Conservation (phyloP, 2,329 filamentous ascomycete species). For the Scolecobasidium constrictum region DNA sequence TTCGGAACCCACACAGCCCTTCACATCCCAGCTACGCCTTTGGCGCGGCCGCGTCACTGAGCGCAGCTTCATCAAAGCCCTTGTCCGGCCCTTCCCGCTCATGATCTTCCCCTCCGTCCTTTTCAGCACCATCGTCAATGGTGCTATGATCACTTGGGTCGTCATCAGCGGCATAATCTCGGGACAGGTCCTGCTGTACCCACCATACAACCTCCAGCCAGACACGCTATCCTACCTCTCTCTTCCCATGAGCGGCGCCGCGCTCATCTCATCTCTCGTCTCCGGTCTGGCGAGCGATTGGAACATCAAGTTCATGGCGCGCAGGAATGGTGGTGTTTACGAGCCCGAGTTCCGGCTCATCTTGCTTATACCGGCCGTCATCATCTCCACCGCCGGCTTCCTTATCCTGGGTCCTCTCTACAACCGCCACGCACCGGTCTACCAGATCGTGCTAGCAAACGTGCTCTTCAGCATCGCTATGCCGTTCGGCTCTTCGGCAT, state of each 20-base stretch:
- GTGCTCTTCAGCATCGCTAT: constrained; percentile 39
- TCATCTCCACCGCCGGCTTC: constrained; percentile 18
- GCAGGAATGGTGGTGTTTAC: constrained; percentile 18
- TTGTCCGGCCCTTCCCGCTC: constrained; percentile 20
- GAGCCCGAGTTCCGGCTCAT: constrained; percentile 19
- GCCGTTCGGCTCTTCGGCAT: constrained; percentile 35
- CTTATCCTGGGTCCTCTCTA: constrained; percentile 25
- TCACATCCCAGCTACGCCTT: neutral
- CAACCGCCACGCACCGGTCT: constrained; percentile 6
- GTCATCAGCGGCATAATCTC: constrained; percentile 38
- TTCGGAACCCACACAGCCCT: neutral
- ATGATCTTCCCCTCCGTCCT: constrained; percentile 27
- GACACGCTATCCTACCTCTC: constrained; percentile 40
- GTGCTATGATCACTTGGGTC: constrained; percentile 29
- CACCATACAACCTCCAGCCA: constrained; percentile 36
- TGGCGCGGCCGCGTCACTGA: constrained; percentile 5
- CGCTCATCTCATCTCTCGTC: constrained; percentile 33
- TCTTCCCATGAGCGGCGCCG: constrained; percentile 39
- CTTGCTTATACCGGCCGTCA: constrained; percentile 14
- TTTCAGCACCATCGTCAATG: constrained; percentile 31
- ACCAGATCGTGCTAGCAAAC: constrained; percentile 27
- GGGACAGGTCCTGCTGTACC: constrained; percentile 25
- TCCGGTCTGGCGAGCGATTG: constrained; percentile 36
- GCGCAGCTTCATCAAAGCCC: constrained; percentile 6
- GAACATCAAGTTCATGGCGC: constrained; percentile 20